Base-by-base conservation (phyloP, 495 filamentous ascomycete genomes). In the Thozetella sp. region DNA sequence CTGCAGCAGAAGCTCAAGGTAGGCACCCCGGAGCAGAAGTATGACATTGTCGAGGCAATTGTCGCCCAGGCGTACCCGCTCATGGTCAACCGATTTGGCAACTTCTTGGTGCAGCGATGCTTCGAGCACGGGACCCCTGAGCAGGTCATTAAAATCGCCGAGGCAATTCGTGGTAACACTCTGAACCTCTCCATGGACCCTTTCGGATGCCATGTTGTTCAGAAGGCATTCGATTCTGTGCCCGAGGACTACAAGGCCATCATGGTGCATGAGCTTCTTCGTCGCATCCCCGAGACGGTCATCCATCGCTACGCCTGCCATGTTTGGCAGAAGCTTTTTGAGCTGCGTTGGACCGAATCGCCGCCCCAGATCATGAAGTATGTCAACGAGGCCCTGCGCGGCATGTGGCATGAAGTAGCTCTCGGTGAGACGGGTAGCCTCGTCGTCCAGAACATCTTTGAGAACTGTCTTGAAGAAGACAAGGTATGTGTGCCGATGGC, bases 321-420 rank as follows among this genome's bases (percentile, higher is more conserved):
- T 71, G 95, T 99, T 63, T 99, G 95, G 95, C 95, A 99, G 80
- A 99, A 99, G 80, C 85, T 99, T n/a, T 99, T 99, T 63, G 95
- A 99, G 73, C 82, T 99, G 67, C 87, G 95, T 62, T 99, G 95
- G 95, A 91, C 86, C 60, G 90, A 92, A 58, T 92, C 93, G 55
- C 96, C 95, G 15, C 95, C 95, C 22, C 93, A 97, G 73, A 96
- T 99, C 72, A 98, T 99, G 95, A 90, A 90, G 66, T 96, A 93
- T 66, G 95, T 99, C 70, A 99, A 99, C 68, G 95, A 99, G 62
- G 90, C 95, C 27, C 82, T 99, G 26, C 86, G 86, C 60, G 95
- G 94, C 54, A 97, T 97, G 92, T 99, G 95, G 95, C 94, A 98
- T 66, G 94, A 99, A 66, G 95, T 98, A 63, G 96, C 95, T 30